These are phyloP conservation scores for Liquidambar formosana DNA, from an alignment of 164 flowering plant species.

Conservation along the genomic window DNA sequence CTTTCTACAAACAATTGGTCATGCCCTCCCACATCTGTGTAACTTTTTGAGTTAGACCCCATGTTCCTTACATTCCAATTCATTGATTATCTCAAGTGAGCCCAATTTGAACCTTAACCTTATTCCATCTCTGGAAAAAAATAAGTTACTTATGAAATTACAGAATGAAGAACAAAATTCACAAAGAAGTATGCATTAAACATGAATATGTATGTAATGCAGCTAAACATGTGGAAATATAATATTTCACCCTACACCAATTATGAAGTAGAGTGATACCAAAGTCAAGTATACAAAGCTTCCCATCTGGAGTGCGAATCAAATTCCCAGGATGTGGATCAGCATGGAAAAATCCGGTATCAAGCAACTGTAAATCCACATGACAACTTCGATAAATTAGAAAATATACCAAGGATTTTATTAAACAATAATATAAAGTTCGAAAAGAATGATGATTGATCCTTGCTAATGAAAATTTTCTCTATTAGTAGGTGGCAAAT, in stretches of 20 bases:
- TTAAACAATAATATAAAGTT: neutral
- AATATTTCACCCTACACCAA: conserved; percentile 20
- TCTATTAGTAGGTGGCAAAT: neutral
- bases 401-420: neutral
- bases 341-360: conserved; percentile 98
- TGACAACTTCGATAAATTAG: conserved; percentile 3
- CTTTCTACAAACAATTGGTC: no score
- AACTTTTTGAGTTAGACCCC: no score
- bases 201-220: conserved; percentile 1
- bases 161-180: neutral
- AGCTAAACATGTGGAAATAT: conserved; percentile 19
- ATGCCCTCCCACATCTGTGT: no score
- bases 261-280: conserved; percentile 53
- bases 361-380: conserved; percentile 74
- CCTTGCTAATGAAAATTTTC: neutral
- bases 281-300: conserved; percentile 94
- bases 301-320: conserved; percentile 98
- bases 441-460: neutral
- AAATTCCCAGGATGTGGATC: conserved; percentile 99
- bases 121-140: neutral
- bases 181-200: neutral
- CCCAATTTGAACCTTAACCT: no score
- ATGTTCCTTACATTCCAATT: no score
- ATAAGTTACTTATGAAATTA: neutral
- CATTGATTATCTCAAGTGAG: no score